Base-by-base conservation (phyloP, 495 filamentous ascomycete genomes). In the Penicillium longicatenatum region DNA sequence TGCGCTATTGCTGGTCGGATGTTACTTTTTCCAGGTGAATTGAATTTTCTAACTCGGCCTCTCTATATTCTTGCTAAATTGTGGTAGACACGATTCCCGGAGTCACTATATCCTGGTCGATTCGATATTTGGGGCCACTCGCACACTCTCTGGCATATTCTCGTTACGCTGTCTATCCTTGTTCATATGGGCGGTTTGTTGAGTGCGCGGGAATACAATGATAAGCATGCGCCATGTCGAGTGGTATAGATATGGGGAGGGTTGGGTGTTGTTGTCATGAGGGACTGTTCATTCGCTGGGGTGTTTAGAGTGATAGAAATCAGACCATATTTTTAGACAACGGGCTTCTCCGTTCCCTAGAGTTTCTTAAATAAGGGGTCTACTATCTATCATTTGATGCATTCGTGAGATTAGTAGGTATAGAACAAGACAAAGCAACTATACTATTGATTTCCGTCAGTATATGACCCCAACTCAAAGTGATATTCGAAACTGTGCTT, bases 1-100 rank as follows among this genome's bases (percentile, higher is more conserved):
- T 1, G 55, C 66, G 2, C 46, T 74, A 29, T 61, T 76, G 54
- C 22, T 77, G 26, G 31, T 71, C 24, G 75, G 74, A 14, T 79
- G 71, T 39, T 61, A 52, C 20, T 54, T 66, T 10, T 65, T 42
- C 49, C 52, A 54, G 52, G 61, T 61, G 31, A 9, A 55, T 50
- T n/a, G 21, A 19, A 26, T 4, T 26, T 26, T 26, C 16, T 19
- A 20, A 10, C 41, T 19, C 8, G 2, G 4, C 11, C 21, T 30
- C 22, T 47, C 33, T 26, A 22, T 41, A 2, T 33, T 12, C 17
- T 46, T 24, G 1, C 4, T 9, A 37, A 5, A 37, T 37, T 52
- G 11, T 50, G 33, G 26, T 44, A 68, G 59, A 52, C 52, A 24
- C 44, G 59, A 48, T 16, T 64, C 9, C 66, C 66, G 12, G 63